Evolutionary conservation across 106 monocot genomes (phyloP).

Genomic region (Iris macrosiphon): DNA sequence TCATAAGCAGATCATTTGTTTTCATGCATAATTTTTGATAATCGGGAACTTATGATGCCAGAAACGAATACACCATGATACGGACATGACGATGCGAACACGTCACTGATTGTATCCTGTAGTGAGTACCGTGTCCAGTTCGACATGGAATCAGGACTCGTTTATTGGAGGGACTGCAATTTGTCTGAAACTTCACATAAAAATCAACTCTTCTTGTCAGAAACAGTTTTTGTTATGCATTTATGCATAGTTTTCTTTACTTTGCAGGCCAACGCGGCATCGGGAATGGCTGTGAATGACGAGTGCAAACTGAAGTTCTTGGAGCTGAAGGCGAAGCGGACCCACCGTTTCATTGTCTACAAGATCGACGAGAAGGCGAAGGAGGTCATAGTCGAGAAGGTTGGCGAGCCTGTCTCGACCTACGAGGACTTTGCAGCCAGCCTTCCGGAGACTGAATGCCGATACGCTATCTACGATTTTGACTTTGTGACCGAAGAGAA

Average conservation of each 20-base stretch:
- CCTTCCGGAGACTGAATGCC: slow-evolving; percentile 11
- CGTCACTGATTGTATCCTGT: no score
- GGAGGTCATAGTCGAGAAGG: slow-evolving; percentile 16
- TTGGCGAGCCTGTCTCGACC: slow-evolving; percentile 7
- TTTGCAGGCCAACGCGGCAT: slow-evolving; percentile 19
- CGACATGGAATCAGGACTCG: no score
- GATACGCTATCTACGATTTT: slow-evolving; percentile 14
- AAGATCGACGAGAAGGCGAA: slow-evolving; percentile 19
- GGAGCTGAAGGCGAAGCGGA: slow-evolving; percentile 20
- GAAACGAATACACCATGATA: no score
- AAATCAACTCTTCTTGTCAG: background rate
- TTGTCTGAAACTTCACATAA: no score
- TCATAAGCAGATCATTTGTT: no score
- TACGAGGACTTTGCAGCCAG: slow-evolving; percentile 16
- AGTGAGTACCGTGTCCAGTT: no score
- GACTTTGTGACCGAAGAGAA: slow-evolving; percentile 19
- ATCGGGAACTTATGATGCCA: no score
- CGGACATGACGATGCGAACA: no score
- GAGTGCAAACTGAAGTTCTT: slow-evolving; percentile 19
- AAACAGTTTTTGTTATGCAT: background rate
- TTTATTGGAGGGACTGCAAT: no score
- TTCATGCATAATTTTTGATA: no score
- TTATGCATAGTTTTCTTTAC: no score
- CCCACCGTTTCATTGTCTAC: slow-evolving; percentile 9
- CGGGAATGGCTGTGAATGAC: slow-evolving; percentile 20